phyloP scores from a whole-genome alignment of 169 alveolate genomes.

The Plasmodium cynomolgi region DNA sequence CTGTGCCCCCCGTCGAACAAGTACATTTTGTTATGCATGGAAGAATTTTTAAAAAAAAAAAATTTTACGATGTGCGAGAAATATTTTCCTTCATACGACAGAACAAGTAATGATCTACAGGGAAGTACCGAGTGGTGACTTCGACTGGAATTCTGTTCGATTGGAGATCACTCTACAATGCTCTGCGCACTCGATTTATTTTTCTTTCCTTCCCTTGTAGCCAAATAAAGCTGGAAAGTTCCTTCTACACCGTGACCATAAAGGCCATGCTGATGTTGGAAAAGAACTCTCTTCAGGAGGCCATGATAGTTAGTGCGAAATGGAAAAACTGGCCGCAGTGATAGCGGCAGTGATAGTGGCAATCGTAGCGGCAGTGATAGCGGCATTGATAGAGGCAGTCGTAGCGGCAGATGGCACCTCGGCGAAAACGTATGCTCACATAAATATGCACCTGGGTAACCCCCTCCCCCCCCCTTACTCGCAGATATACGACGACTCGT shows the following conservation, averaged over 20 bases:
- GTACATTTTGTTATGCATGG: constrained; percentile 71
- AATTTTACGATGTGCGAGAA: constrained; percentile 72
- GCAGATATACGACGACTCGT: constrained; percentile 73
- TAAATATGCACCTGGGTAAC: not conserved
- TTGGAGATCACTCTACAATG: not conserved
- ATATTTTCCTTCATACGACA: constrained; percentile 68
- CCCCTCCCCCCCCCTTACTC: not conserved
- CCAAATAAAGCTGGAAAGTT: constrained; percentile 71
- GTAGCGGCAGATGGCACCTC: not conserved
- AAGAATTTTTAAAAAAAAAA: constrained; percentile 47
- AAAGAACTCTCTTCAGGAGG: constrained; percentile 38
- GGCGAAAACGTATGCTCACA: not conserved
- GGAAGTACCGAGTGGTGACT: not conserved
- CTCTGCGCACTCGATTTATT: not conserved
- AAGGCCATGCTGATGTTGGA: constrained; percentile 74
- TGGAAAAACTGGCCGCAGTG: not conserved
- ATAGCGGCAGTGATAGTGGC: not conserved
- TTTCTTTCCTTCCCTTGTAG: constrained; percentile 14
- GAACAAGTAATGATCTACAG: constrained; percentile 21
- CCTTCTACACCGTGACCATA: constrained; percentile 64
- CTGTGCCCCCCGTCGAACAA: constrained; percentile 75
- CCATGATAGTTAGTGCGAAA: constrained; percentile 67
- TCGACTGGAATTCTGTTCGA: not conserved
- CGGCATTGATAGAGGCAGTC: not conserved
- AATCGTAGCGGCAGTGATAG: not conserved